Base-by-base conservation (phyloP, 2,329 filamentous ascomycete species). In the Bimuria novae-zelandiae region DNA sequence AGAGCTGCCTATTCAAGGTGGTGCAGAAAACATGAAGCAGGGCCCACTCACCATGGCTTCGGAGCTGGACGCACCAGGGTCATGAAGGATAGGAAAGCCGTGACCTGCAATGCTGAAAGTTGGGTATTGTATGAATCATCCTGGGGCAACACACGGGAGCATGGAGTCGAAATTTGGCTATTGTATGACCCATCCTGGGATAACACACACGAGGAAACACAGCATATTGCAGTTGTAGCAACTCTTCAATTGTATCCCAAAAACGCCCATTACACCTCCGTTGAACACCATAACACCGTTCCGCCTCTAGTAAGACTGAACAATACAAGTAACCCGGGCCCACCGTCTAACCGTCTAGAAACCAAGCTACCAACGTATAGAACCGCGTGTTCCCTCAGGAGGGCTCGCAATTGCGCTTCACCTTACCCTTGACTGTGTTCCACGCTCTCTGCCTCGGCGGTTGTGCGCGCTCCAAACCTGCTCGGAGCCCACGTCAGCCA, bases 1-100 rank as follows among this genome's bases (percentile, higher is more conserved):
- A 55, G 57, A 70, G 66, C 68, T 72, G 51, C 69, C 69, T 68
- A 68, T 65, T 67, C 56, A 57, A 65, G 61, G 29, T 27, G 47
- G 7, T 30, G 27, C n/a, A n/a, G n/a, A n/a, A n/a, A n/a, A n/a
- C n/a, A n/a, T n/a, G n/a, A n/a, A n/a, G n/a, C n/a, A n/a, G n/a
- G n/a, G n/a, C n/a, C n/a, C n/a, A n/a, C n/a, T n/a, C n/a, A n/a
- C n/a, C n/a, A n/a, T n/a, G n/a, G n/a, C n/a, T n/a, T n/a, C n/a
- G n/a, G n/a, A n/a, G n/a, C n/a, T n/a, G 12, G 27, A 30, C 12
- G 27, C 27, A 30, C 27, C 27, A 12, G 7, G 27, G 27, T 7
- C 27, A 11, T 12, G 17, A 11, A 17, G 21, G 42, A 10, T 33
- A 29, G 21, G 42, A 33, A 33, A 29, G 6, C 5, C 14, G 12